phyloP scores from a whole-genome alignment of 2,329 filamentous ascomycete species.

The Aureobasidium uvarum region DNA sequence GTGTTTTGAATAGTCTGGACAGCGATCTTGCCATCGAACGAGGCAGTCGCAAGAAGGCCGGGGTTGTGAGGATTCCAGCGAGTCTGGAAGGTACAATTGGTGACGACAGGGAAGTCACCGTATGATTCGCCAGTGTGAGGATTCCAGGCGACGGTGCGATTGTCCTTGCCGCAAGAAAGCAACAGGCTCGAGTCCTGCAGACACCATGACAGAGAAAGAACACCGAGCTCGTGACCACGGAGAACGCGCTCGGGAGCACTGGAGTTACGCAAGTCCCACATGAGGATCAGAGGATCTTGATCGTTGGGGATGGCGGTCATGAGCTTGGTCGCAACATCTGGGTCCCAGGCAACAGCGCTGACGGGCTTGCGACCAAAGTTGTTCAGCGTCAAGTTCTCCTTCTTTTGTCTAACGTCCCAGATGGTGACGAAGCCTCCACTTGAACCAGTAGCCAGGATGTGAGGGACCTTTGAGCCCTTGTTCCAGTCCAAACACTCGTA shows the following conservation, averaged over 20 bases:
- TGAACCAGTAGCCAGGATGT: conserved; percentile 93
- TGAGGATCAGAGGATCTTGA: conserved; percentile 77
- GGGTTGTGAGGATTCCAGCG: conserved; percentile 93
- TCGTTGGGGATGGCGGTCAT: conserved; percentile 90
- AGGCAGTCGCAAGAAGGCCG: conserved; percentile 87
- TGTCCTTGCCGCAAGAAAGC: conserved; percentile 94
- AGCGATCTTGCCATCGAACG: conserved; percentile 94
- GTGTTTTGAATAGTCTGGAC: conserved; percentile 94
- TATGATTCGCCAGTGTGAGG: conserved; percentile 82
- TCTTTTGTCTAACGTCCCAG: conserved; percentile 98
- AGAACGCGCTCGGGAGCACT: conserved; percentile 88
- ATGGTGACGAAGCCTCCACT: conserved; percentile 94
- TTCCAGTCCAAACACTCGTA: conserved; percentile 98
- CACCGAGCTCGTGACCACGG: conserved; percentile 88
- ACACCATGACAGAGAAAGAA: conserved; percentile 95
- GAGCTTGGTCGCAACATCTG: conserved; percentile 86
- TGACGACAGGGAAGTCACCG: conserved; percentile 93
- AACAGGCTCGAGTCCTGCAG: conserved; percentile 83
- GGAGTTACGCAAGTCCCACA: conserved; percentile 96
- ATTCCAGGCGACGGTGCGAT: conserved; percentile 94
- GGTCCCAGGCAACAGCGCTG: conserved; percentile 96
- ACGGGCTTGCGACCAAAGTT: conserved; percentile 85
- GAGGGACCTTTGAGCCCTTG: conserved; percentile 75
- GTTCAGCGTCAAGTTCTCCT: conserved; percentile 93
- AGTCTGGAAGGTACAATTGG: conserved; percentile 99